Base-by-base conservation (phyloP, 2,329 filamentous ascomycete species). In the Ceratocystiopsis sp. region DNA sequence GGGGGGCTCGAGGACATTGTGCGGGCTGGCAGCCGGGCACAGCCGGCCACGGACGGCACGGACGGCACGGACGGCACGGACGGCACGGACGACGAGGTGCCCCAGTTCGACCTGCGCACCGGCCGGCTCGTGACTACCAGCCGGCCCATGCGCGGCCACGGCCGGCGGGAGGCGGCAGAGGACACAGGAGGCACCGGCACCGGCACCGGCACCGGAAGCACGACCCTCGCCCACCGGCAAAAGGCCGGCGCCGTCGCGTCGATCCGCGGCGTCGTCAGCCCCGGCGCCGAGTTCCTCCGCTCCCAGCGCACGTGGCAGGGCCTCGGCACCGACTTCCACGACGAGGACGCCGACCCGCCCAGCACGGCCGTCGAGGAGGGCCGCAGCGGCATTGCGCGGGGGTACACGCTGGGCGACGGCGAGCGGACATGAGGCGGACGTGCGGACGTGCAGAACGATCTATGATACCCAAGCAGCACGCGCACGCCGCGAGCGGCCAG, bases 41-140 rank as follows among this genome's bases (percentile, higher is more conserved):
- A 21, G 19, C 19, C 3, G 51, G 55, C 33, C 51, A 34, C 37
- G 21, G 12, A 17, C 29, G 46, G 53, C 15, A 44, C 50, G 7
- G 46, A 52, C 29, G 42, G 52, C 14, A 58, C 59, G 36, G 51
- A 42, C 3, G 51, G 45, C 8, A 57, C 57, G 2, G 58, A 57
- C 6, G 60, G 64, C 11, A 62, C 75, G 17, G 80, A 84, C 53
- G 86, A 82, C 1, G 78, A 82, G 50, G 76, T 86, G 0, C 91
- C 91, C 1, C 84, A 94, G 53, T 98, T 93, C 53, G 89, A 98
- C 59, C 70, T 96, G 11, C 72, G 89, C 13, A 95, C 87, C 2
- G 89, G 89, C 34, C 78, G 75, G 48, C 84, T 95, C 52, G 69
- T 93, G 37, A 82, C 77, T 13, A 76, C 82, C 51, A 82, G 82